phyloP scores from a whole-genome alignment of 179 eudicot genomes.

The Nepenthes alata region DNA sequence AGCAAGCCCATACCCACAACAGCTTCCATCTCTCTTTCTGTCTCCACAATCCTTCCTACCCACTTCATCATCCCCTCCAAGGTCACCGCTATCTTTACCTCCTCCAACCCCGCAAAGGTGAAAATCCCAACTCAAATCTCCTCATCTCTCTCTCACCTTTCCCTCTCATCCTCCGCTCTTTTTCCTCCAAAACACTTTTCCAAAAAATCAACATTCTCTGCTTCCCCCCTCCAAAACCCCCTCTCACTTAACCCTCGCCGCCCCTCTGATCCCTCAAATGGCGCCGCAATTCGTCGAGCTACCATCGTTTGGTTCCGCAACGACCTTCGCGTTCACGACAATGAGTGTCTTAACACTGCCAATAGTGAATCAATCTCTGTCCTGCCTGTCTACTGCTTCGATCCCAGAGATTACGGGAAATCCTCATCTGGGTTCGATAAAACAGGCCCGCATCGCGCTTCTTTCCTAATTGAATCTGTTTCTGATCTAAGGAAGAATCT shows the following conservation, averaged over 20 bases:
- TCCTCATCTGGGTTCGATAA: slow-evolving; percentile 82
- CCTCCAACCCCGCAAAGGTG: slow-evolving; percentile 14
- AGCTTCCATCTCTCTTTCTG: slow-evolving; percentile 69
- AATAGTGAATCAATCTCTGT: slow-evolving; percentile 66
- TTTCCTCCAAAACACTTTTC: slow-evolving; percentile 29
- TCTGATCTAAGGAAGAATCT: slow-evolving; percentile 56
- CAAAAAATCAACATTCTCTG: slow-evolving; percentile 45
- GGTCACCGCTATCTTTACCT: slow-evolving; percentile 19
- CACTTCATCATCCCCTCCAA: slow-evolving; percentile 31
- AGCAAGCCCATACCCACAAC: slow-evolving; percentile 13
- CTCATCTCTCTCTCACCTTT: slow-evolving; percentile 30
- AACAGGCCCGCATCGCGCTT: slow-evolving; percentile 75
- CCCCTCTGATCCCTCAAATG: slow-evolving; percentile 64
- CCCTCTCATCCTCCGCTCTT: slow-evolving; percentile 32
- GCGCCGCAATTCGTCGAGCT: slow-evolving; percentile 49
- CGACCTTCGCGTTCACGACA: slow-evolving; percentile 77
- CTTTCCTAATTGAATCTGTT: slow-evolving; percentile 65
- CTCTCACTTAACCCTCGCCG: slow-evolving; percentile 51
- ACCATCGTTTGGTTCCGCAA: slow-evolving; percentile 81
- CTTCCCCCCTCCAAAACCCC: slow-evolving; percentile 56
- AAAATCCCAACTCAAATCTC: slow-evolving; percentile 56
- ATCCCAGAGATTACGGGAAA: slow-evolving; percentile 73
- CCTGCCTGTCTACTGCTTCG: slow-evolving; percentile 78
- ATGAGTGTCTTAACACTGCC: slow-evolving; percentile 61
- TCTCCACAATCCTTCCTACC: slow-evolving; percentile 49